phyloP scores from a whole-genome alignment of 1,284 basidiomycete genomes.

The Porodaedalea pini region DNA sequence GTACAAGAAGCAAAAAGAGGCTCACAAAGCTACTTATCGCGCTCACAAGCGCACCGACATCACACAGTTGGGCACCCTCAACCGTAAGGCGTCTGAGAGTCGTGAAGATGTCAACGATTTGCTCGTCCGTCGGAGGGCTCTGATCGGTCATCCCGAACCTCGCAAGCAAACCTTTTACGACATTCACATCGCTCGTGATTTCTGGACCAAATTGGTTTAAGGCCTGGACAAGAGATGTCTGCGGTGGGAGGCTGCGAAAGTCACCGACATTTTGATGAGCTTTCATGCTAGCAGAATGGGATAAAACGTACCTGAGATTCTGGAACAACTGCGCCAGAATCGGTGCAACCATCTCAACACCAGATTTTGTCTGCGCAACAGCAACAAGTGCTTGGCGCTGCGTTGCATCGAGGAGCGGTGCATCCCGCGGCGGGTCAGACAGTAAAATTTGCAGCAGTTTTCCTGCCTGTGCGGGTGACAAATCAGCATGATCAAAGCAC shows the following conservation, averaged over 20 bases:
- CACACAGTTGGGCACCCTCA: constrained; percentile 69
- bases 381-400: constrained; percentile 71
- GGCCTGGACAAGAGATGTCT: constrained; percentile 66
- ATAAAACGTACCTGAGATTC: constrained; percentile 44
- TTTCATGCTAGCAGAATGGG: constrained; percentile 11
- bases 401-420: constrained; percentile 61
- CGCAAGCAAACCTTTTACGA: constrained; percentile 60
- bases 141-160: constrained; percentile 70
- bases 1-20: constrained; percentile 21
- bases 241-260: constrained; percentile 53
- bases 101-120: constrained; percentile 67
- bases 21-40: constrained; percentile 66
- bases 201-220: constrained; percentile 75
- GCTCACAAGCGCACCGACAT: constrained; percentile 73
- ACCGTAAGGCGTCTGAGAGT: constrained; percentile 61
- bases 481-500: constrained; percentile 75
- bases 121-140: constrained; percentile 63
- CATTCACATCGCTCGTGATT: constrained; percentile 67
- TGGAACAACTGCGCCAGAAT: constrained; percentile 48
- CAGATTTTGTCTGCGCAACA: constrained; percentile 73
- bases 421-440: constrained; percentile 52
- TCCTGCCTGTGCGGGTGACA: constrained; percentile 67
- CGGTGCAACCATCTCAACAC: constrained; percentile 49
- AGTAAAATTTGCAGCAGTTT: constrained; percentile 80
- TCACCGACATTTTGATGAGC: neutral